Evolutionary conservation across 208 protist genomes (phyloP).

Genomic region (Leptomonas seymouri): DNA sequence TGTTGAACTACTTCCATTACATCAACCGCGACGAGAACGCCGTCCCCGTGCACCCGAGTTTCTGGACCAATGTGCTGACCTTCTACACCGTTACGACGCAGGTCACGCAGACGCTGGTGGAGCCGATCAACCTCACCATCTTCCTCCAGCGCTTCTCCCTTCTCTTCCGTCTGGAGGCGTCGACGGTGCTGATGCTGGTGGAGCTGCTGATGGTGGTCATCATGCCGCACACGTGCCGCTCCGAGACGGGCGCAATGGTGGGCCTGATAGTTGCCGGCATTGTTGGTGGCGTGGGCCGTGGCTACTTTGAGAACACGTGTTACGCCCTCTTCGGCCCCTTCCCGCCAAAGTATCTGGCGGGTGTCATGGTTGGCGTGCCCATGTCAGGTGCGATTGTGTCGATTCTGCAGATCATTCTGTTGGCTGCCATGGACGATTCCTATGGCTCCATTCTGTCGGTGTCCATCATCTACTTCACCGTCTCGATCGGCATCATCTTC

Average conservation of each 20-base stretch:
- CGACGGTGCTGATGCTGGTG: conserved; percentile 41
- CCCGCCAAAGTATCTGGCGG: conserved; percentile 53
- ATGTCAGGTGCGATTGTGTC: conserved; percentile 53
- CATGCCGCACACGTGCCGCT: conserved; percentile 33
- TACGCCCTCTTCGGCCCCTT: conserved; percentile 75
- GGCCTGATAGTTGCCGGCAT: conserved; percentile 52
- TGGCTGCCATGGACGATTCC: conserved; percentile 48
- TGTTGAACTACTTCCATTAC: conserved; percentile 72
- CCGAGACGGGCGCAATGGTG: conserved; percentile 41
- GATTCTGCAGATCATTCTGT: conserved; percentile 67
- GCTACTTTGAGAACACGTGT: conserved; percentile 69
- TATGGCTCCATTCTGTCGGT: conserved; percentile 47
- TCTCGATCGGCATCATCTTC: conserved; percentile 52
- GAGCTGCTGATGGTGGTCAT: conserved; percentile 57
- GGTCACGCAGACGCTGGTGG: conserved; percentile 54
- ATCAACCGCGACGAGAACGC: conserved; percentile 38
- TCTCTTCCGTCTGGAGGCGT: conserved; percentile 36
- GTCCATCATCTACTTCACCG: conserved; percentile 66
- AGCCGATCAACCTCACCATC: conserved; percentile 47
- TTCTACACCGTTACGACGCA: conserved; percentile 75
- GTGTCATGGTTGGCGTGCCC: conserved; percentile 59
- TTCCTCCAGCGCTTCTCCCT: conserved; percentile 59
- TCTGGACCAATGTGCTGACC: conserved; percentile 66
- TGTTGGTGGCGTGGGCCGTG: conserved; percentile 49
- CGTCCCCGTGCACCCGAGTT: conserved; percentile 26